Conservation (phyloP, 1,284 basidiomycete genomes). For the Fomes fomentarius region DNA sequence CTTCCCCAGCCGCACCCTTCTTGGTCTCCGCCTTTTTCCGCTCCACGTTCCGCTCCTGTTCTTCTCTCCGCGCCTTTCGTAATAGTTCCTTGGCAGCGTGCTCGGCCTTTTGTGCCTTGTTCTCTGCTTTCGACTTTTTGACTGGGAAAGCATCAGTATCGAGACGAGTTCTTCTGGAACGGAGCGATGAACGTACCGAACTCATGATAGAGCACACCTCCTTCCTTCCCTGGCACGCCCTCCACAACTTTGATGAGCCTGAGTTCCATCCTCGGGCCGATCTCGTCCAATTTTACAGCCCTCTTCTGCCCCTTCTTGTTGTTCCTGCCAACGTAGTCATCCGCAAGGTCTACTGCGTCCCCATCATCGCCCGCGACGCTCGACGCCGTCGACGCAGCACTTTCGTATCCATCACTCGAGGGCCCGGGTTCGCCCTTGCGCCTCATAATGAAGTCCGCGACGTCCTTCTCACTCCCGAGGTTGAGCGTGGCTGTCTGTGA, state of each 20-base stretch:
- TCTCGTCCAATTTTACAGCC: slow-evolving; percentile 91
- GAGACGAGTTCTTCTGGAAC: background rate
- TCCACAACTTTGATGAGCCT: slow-evolving; percentile 93
- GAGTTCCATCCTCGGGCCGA: slow-evolving; percentile 95
- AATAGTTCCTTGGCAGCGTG: slow-evolving; percentile 79
- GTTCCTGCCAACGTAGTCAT: slow-evolving; percentile 93
- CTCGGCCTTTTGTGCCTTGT: slow-evolving; percentile 63
- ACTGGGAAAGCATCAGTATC: slow-evolving; percentile 49
- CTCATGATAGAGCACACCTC: slow-evolving; percentile 89
- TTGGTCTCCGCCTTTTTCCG: slow-evolving; percentile 64
- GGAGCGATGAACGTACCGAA: slow-evolving; percentile 68
- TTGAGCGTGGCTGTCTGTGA: slow-evolving; percentile 60
- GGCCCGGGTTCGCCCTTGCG: slow-evolving; percentile 65
- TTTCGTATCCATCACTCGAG: slow-evolving; percentile 83
- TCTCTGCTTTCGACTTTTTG: slow-evolving; percentile 81
- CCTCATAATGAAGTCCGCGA: slow-evolving; percentile 93
- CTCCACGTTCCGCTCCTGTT: slow-evolving; percentile 88
- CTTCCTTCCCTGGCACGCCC: slow-evolving; percentile 89
- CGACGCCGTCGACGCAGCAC: slow-evolving; percentile 71
- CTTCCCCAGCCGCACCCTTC: slow-evolving; percentile 41
- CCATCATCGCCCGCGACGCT: slow-evolving; percentile 86
- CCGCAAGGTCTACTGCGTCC: slow-evolving; percentile 82
- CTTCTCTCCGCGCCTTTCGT: slow-evolving; percentile 76
- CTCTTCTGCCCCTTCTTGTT: slow-evolving; percentile 90
- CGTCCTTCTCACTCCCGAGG: slow-evolving; percentile 88